phyloP scores from a whole-genome alignment of 805 yeast species.

The Schizosaccharomyces osmophilus region DNA sequence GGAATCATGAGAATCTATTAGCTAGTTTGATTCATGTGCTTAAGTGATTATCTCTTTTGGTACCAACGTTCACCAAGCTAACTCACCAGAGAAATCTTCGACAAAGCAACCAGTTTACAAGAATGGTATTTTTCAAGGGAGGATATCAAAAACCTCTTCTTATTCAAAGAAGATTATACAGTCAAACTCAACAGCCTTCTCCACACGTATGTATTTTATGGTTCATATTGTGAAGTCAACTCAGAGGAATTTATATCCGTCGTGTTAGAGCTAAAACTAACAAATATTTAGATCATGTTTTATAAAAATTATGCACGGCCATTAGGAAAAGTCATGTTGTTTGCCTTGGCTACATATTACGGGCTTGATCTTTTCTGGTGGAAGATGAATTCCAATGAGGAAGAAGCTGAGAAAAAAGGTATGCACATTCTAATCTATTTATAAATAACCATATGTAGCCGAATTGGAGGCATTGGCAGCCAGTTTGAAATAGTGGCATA shows the following conservation, averaged over 20 bases:
- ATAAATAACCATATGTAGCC: neutral
- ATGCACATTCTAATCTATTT: neutral
- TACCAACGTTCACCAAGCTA: too few species aligned
- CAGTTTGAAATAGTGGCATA: too few species aligned
- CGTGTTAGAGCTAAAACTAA: neutral
- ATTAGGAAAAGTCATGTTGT: neutral
- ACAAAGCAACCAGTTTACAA: too few species aligned
- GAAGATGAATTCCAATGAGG: neutral
- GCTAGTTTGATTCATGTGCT: too few species aligned
- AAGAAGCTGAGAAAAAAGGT: neutral
- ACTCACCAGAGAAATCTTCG: too few species aligned
- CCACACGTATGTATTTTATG: neutral
- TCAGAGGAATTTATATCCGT: too few species aligned
- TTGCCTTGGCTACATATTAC: neutral
- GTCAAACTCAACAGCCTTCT: neutral
- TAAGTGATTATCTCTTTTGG: too few species aligned
- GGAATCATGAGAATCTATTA: too few species aligned
- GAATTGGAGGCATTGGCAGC: neutral
- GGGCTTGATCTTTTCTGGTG: neutral
- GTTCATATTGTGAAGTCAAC: too few species aligned
- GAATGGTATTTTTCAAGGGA: too few species aligned
- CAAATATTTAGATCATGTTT: neutral
- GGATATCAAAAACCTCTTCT: neutral
- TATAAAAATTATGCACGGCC: neutral
- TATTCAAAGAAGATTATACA: neutral